Percentiles rank a stretch among this genome's conserved stretches.
These are phyloP conservation scores for Fusarium annulatum DNA, from an alignment of 2,329 filamentous ascomycete genomes.

Conservation along the genomic window DNA sequence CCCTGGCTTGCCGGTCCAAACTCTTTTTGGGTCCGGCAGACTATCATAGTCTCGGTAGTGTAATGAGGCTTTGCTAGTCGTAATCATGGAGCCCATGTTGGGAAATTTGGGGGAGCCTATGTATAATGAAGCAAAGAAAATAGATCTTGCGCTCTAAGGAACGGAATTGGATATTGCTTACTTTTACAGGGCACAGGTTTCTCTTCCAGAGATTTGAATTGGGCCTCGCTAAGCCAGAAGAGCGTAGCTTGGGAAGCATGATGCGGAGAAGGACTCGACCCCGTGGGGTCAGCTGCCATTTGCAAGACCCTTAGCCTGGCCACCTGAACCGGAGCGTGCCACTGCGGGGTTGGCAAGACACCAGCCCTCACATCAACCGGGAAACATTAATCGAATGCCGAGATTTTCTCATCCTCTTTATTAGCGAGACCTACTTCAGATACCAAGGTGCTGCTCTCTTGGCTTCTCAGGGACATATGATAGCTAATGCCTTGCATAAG, in stretches of 20 bases:
- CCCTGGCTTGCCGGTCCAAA: background rate
- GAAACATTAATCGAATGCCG: background rate
- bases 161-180: background rate
- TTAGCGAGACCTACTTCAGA: too few species aligned
- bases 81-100: background rate
- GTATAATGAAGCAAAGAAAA: background rate
- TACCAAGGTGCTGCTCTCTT: too few species aligned
- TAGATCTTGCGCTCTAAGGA: background rate
- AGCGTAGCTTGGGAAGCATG: background rate
- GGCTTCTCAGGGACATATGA: too few species aligned
- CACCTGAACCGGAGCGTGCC: constrained; percentile 2
- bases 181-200: background rate
- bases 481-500: too few species aligned
- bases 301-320: background rate
- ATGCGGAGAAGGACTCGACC: background rate
- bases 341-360: background rate
- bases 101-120: background rate
- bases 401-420: background rate
- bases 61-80: background rate
- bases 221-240: background rate
- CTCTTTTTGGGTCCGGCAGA: background rate
- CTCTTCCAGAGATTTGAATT: background rate
- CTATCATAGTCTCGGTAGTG: background rate
- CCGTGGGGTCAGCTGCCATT: background rate
- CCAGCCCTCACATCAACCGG: background rate